A percentile compares a stretch with the other conserved stretches of the same genome.
Conservation (phyloP, 2,329 filamentous ascomycete genomes). For the Venturia pyrina region DNA sequence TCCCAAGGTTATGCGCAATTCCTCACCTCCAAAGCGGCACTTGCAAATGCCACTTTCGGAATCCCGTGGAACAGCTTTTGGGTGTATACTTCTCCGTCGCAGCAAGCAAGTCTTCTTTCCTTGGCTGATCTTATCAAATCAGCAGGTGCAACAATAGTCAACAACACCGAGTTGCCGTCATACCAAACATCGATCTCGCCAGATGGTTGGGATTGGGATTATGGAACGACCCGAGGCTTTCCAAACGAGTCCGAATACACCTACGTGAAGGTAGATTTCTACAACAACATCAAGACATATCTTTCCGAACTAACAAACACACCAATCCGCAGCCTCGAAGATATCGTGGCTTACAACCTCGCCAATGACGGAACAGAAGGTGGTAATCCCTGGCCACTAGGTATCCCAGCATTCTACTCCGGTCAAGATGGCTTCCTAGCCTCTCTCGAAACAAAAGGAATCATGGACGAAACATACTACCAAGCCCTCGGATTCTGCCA, state of each 20-base stretch:
- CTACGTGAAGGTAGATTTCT: constrained; percentile 61
- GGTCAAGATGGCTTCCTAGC: constrained; percentile 64
- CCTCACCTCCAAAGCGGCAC: constrained; percentile 41
- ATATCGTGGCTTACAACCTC: constrained; percentile 51
- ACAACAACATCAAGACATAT: constrained; percentile 55
- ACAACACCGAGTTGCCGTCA: constrained; percentile 1
- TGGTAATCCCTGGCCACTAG: constrained; percentile 28
- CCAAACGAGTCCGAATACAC: constrained; percentile 67
- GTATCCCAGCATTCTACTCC: constrained; percentile 50
- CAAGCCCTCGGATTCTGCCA: constrained; percentile 55
- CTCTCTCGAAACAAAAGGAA: constrained; percentile 49
- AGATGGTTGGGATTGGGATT: constrained; percentile 8
- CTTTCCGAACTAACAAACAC: constrained; percentile 54
- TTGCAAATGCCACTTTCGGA: constrained; percentile 56
- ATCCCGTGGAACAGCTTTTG: constrained; percentile 65
- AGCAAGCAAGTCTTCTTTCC: constrained; percentile 43
- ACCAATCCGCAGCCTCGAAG: constrained; percentile 47
- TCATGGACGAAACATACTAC: constrained; percentile 55
- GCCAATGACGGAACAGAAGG: constrained; percentile 53
- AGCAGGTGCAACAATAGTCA: constrained; percentile 3
- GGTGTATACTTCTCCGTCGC: constrained; percentile 47
- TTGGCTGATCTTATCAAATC: constrained; percentile 21
- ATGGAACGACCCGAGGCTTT: neutral
- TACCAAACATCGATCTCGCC: neutral
- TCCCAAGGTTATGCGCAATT: constrained; percentile 46